phyloP scores from a whole-genome alignment of 176 grass and related monocot species.

The Coix lacrymajobi region DNA sequence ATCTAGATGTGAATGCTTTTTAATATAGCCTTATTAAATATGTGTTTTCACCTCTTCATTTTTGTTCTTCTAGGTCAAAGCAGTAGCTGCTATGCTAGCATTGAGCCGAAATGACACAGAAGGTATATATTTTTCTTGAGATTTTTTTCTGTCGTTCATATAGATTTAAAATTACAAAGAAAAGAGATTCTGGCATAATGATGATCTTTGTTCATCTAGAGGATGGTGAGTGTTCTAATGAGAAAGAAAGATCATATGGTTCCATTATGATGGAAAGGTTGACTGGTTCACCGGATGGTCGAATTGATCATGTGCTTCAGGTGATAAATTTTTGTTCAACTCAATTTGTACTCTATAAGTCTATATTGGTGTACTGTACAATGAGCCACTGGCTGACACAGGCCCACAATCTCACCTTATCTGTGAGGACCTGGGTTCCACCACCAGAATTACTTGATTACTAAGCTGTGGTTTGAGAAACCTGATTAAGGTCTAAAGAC shows the following conservation, averaged over 20 bases:
- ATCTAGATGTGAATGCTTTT: not conserved
- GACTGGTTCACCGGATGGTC: slow-evolving; percentile 65
- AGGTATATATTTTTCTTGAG: slow-evolving; percentile 42
- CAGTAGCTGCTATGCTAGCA: slow-evolving; percentile 62
- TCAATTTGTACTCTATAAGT: slow-evolving; percentile 1
- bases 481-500: not conserved
- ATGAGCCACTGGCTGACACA: not conserved
- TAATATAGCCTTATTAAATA: not conserved
- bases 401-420: not conserved
- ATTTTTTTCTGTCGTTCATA: slow-evolving; percentile 6
- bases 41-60: not conserved
- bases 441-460: not conserved
- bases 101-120: slow-evolving; percentile 60
- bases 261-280: slow-evolving; percentile 93
- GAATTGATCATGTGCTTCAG: slow-evolving; percentile 93
- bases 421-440: not conserved
- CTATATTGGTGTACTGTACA: not conserved
- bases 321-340: slow-evolving; percentile 36
- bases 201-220: slow-evolving; percentile 39
- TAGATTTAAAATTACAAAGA: not conserved
- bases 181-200: not conserved
- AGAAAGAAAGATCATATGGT: slow-evolving; percentile 78
- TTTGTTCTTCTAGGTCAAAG: slow-evolving; percentile 65
- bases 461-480: not conserved
- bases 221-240: slow-evolving; percentile 23